phyloP scores from a whole-genome alignment of 148 eudicot genomes.

The Tetragonia tetragonoides region DNA sequence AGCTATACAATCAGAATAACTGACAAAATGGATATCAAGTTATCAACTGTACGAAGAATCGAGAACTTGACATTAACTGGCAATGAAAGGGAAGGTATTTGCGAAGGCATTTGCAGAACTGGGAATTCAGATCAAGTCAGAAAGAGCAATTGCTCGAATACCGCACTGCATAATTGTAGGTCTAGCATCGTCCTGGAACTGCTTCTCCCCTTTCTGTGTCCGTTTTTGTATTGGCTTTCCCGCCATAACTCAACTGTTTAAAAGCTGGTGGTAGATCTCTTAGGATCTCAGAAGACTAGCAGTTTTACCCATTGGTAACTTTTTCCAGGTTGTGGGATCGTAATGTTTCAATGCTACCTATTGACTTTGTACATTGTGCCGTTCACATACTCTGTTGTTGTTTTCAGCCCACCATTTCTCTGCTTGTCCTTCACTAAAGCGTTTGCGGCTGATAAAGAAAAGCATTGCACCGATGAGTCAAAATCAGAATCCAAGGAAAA shows the following conservation, averaged over 20 bases:
- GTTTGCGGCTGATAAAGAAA: constrained; percentile 63
- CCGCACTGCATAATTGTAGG: background rate
- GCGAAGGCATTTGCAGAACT: background rate
- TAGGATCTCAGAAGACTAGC: background rate
- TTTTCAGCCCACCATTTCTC: constrained; percentile 97
- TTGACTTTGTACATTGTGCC: constrained; percentile 49
- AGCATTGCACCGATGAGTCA: background rate
- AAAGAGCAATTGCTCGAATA: background rate
- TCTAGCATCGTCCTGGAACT: background rate
- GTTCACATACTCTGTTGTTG: constrained; percentile 53
- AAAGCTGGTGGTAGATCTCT: background rate
- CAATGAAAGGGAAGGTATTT: too few species aligned
- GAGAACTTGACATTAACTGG: background rate
- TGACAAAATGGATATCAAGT: constrained; percentile 15
- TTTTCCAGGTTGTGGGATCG: background rate
- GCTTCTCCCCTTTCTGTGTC: background rate
- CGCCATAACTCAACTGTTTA: background rate
- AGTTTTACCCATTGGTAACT: background rate
- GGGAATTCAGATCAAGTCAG: background rate
- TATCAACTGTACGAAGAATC: background rate
- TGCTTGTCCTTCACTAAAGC: constrained; percentile 81
- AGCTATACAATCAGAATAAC: constrained; percentile 29
- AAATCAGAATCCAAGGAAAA: background rate
- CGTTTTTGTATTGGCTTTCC: background rate
- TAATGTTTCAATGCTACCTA: constrained; percentile 13